A percentile compares a stretch with the other conserved stretches of the same genome.
Conservation (phyloP, 73 alveolate species). For the Urostyla sp. region DNA sequence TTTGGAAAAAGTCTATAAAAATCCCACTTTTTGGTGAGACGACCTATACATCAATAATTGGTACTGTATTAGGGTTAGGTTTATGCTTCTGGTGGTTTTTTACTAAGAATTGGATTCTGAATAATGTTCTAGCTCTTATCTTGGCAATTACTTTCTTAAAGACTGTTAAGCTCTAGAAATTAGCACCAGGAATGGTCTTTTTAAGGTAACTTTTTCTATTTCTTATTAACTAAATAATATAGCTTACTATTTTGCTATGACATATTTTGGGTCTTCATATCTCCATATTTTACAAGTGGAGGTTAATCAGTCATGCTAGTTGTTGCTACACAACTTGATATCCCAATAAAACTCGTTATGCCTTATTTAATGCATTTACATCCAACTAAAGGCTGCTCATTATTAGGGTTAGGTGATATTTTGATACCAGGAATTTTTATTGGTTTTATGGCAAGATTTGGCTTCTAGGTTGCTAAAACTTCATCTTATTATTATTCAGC, state of each 20-base stretch:
- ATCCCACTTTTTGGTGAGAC: conserved; percentile 27
- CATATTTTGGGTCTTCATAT: conserved; percentile 96
- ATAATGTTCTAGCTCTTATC: conserved; percentile 80
- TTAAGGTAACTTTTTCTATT: too few relatives aligned
- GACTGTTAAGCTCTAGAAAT: conserved; percentile 20
- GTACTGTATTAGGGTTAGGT: conserved; percentile 26
- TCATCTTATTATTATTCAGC: conserved; percentile 26
- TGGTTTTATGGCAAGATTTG: conserved; percentile 72
- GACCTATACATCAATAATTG: conserved; percentile 13
- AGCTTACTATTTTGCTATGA: conserved; percentile 95
- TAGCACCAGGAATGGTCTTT: conserved; percentile 59
- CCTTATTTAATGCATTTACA: conserved; percentile 74
- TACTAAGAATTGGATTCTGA: conserved; percentile 90
- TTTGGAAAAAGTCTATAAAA: conserved; percentile 2
- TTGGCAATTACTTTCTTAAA: conserved; percentile 40
- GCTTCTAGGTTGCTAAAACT: conserved; percentile 41
- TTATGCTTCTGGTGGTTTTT: conserved; percentile 52
- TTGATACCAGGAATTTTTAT: conserved; percentile 97
- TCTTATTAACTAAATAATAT: too few relatives aligned
- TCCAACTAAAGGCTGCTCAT: conserved; percentile 80
- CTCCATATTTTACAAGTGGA: conserved; percentile 71
- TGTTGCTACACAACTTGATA: conserved; percentile 95
- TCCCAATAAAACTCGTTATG: conserved; percentile 95
- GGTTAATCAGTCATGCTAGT: conserved; percentile 95
- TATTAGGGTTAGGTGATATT: conserved; percentile 98